A percentile compares a stretch with the other conserved stretches of the same genome.
Evolutionary conservation across 164 flowering plant species (phyloP).

Genomic region (Tinospora cordifolia): DNA sequence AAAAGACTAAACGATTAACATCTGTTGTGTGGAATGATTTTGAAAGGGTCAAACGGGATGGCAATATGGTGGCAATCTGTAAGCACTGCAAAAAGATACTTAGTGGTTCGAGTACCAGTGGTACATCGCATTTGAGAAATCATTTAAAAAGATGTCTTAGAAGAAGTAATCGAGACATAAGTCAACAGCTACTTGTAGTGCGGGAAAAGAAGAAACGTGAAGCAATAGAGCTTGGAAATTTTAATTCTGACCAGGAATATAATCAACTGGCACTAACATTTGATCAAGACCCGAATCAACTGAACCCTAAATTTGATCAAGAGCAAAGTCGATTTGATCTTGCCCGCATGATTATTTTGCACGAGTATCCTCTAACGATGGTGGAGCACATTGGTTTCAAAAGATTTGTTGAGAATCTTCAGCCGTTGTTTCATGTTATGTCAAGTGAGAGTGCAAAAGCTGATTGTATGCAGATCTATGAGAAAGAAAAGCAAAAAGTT

Average conservation of each 20-base stretch:
- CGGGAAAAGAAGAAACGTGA: slow-evolving; percentile 47
- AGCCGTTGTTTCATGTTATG: slow-evolving; percentile 60
- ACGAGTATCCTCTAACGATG: slow-evolving; percentile 74
- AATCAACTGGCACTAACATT: background rate
- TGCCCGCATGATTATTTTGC: slow-evolving; percentile 79
- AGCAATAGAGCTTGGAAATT: slow-evolving; percentile 34
- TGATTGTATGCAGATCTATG: slow-evolving; percentile 52
- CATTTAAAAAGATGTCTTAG: slow-evolving; percentile 67
- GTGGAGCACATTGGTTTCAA: slow-evolving; percentile 74
- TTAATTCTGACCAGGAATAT: slow-evolving; percentile 13
- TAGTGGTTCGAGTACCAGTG: slow-evolving; percentile 78
- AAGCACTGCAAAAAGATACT: slow-evolving; percentile 67
- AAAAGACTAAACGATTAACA: slow-evolving; percentile 64
- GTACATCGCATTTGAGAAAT: slow-evolving; percentile 79
- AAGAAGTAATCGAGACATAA: slow-evolving; percentile 44
- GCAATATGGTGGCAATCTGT: slow-evolving; percentile 62
- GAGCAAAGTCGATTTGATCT: slow-evolving; percentile 51
- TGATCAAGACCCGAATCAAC: slow-evolving; percentile 27
- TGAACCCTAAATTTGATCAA: slow-evolving; percentile 32
- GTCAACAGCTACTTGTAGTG: slow-evolving; percentile 43
- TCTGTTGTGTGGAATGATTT: slow-evolving; percentile 88
- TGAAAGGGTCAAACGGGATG: slow-evolving; percentile 64
- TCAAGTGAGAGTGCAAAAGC: slow-evolving; percentile 34
- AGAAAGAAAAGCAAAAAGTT: slow-evolving; percentile 59
- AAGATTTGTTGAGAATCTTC: slow-evolving; percentile 64